phyloP scores from a whole-genome alignment of 805 yeast species.

The Starmerella bombi region DNA sequence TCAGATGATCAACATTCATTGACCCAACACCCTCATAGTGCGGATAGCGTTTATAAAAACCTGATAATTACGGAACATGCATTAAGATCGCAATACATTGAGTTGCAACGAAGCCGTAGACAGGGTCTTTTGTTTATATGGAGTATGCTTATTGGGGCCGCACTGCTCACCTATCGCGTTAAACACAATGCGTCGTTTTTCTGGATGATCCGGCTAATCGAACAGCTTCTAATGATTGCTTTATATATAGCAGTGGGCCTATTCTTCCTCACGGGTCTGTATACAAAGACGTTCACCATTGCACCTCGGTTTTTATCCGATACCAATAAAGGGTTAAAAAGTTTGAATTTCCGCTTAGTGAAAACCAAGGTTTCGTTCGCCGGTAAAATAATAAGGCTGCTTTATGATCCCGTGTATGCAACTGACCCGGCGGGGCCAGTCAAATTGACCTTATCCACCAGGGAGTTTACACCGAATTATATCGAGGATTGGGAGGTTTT shows the following conservation, averaged over 20 bases:
- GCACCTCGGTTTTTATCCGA: conserved; percentile 67
- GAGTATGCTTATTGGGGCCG: conserved; percentile 21
- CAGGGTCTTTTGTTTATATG: conserved; percentile 44
- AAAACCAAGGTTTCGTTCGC: conserved; percentile 20
- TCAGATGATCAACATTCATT: no score
- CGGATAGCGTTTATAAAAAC: conserved; percentile 31
- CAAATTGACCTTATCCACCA: conserved; percentile 64
- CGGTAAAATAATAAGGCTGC: conserved; percentile 23
- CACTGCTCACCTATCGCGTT: conserved; percentile 25
- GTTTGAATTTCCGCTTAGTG: conserved; percentile 64
- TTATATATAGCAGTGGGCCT: conserved; percentile 54
- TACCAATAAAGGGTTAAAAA: conserved; percentile 83
- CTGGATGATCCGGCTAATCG: conserved; percentile 26
- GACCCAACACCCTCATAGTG: conserved; percentile 6
- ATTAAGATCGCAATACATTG: conserved; percentile 64
- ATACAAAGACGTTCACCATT: conserved; percentile 65
- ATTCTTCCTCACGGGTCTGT: conserved; percentile 82
- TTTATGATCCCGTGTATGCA: conserved; percentile 22
- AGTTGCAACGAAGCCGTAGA: conserved; percentile 51
- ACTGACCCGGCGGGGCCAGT: conserved; percentile 52
- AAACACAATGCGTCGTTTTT: conserved; percentile 28
- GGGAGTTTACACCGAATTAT: conserved; percentile 67
- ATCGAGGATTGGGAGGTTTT: conserved; percentile 93
- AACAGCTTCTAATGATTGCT: conserved; percentile 39
- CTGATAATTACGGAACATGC: conserved; percentile 75